Base-by-base conservation (phyloP, 805 yeast species). In the Yamadazyma nakazawae region DNA sequence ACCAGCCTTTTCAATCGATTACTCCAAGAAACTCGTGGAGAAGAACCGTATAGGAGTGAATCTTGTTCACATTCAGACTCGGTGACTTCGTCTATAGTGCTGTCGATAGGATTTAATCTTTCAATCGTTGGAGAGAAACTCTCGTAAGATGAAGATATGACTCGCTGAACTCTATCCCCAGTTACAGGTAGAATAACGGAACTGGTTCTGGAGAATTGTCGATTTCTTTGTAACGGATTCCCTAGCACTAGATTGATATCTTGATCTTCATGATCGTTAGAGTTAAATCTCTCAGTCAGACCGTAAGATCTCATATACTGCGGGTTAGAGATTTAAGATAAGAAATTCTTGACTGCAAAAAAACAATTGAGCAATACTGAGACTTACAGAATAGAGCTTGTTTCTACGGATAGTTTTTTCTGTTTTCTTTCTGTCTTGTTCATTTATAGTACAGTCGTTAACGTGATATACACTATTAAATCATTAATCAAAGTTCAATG, bases 171-270 rank as follows among this genome's bases (percentile, higher is more conserved):
- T 38, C 68, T 55, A 47, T 67, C 66, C 1, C 76, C 76, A 1
- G 74, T 62, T 5, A 53, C 53, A 5, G 76, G 70, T 17, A 72
- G 46, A 35, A 72, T 72, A 10, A 72, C 75, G 12, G 74, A 67
- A 39, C 63, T 61, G 47, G 52, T 59, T 39, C 56, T 16, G 21
- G 46, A 16, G 16, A 53, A 42, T 5, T 41, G 40, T 7, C 56
- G 26, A 26, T 45, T 34, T 30, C 45, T 25, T 12, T 45, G 42
- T 12, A 35, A 25, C n/a, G 52, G 53, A 40, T 49, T 48, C 17
- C 45, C 53, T 45, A 52, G 43, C 5, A 52, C 49, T 11, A 49
- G 21, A 26, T 45, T 37, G 32, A 52, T 47, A 43, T 47, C 44
- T 7, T 16, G 34, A 25, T 42, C 43, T 28, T 40, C 47, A 28